These are phyloP conservation scores for Suhomyces maxii DNA, from an alignment of 1,139 yeast genomes.

Conservation along the genomic window DNA sequence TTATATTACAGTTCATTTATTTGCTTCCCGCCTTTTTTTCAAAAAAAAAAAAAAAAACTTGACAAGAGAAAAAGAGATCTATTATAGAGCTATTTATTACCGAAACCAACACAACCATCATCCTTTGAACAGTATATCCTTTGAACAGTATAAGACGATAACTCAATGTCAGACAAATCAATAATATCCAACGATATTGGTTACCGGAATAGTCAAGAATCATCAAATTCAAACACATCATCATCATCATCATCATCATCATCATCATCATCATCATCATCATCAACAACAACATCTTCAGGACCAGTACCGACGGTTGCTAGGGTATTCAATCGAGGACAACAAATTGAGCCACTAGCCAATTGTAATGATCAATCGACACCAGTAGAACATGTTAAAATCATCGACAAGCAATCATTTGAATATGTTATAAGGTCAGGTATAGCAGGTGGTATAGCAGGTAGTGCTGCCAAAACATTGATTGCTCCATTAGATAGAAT, in stretches of 20 bases:
- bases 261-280: too few species aligned
- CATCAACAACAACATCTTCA: constrained; percentile 49
- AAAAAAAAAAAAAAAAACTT: too few species aligned
- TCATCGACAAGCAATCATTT: constrained; percentile 64
- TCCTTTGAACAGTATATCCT: not conserved
- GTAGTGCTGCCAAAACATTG: constrained; percentile 89
- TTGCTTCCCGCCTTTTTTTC: too few species aligned
- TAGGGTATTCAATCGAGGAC: not conserved
- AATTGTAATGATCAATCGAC: constrained; percentile 32
- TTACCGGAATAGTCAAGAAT: not conserved
- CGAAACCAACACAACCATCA: not conserved
- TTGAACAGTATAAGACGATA: not conserved
- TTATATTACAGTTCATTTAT: too few species aligned
- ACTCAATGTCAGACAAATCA: constrained; percentile 4
- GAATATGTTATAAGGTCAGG: constrained; percentile 85
- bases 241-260: constrained; percentile 49
- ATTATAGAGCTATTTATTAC: not conserved
- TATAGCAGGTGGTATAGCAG: constrained; percentile 94
- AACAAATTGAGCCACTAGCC: constrained; percentile 10
- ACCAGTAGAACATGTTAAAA: constrained; percentile 19
- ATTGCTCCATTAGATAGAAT: constrained; percentile 96
- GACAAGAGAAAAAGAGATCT: not conserved
- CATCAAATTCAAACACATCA: constrained; percentile 54
- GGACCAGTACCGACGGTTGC: not conserved
- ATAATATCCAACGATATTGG: constrained; percentile 5